Evolutionary conservation across 2,329 filamentous ascomycete species (phyloP).

Genomic region (Colletotrichum cuscutae): DNA sequence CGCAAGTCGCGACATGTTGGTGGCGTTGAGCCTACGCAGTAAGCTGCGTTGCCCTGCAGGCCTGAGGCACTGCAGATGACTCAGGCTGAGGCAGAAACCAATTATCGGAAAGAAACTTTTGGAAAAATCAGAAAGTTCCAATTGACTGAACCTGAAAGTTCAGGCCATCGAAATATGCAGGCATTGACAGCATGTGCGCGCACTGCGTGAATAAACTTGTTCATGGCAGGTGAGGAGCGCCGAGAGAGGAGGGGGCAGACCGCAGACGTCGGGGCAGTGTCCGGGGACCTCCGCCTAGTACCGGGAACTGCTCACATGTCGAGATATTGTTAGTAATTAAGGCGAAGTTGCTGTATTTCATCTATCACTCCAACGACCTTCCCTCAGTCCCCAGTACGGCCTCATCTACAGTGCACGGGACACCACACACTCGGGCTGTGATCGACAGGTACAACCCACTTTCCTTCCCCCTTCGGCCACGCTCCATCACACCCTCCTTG

Average conservation of each 20-base stretch:
- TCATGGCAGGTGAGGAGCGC: slow-evolving; percentile 3
- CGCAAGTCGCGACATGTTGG: background rate
- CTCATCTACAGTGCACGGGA: slow-evolving; percentile 5
- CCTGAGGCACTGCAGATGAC: slow-evolving; percentile 11
- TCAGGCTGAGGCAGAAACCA: background rate
- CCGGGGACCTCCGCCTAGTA: background rate
- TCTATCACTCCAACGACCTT: background rate
- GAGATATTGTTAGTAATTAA: background rate
- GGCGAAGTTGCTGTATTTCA: fast-evolving
- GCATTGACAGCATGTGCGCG: slow-evolving; percentile 4
- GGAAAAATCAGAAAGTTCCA: slow-evolving; percentile 5
- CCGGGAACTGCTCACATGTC: background rate
- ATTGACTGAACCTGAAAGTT: background rate
- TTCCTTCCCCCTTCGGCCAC: background rate
- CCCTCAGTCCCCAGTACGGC: background rate
- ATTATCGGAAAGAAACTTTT: background rate
- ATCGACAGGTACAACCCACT: slow-evolving; percentile 29
- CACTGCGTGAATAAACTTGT: slow-evolving; percentile 25
- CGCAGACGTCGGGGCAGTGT: slow-evolving; percentile 2
- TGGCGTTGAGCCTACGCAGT: slow-evolving; percentile 1
- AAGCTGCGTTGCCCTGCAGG: background rate
- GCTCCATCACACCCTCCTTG: slow-evolving; percentile 14
- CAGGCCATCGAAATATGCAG: slow-evolving; percentile 13
- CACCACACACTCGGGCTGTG: slow-evolving; percentile 23
- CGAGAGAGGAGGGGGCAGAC: background rate